These are phyloP conservation scores for Hypericum androsaemum DNA, from an alignment of 345 rosid genomes.

Conservation along the genomic window DNA sequence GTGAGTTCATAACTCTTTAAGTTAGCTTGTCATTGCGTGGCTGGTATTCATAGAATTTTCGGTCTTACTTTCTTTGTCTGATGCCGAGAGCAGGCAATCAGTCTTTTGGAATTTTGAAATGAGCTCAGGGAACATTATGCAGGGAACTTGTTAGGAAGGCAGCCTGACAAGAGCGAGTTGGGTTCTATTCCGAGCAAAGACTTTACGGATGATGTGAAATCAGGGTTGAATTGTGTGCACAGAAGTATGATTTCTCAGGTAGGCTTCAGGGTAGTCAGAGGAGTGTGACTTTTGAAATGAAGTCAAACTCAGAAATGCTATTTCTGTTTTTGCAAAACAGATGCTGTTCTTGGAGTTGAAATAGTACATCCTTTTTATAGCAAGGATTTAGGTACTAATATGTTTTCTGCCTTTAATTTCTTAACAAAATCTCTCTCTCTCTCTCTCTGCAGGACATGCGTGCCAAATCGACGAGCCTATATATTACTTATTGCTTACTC, in stretches of 20 bases:
- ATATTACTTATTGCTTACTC: slow-evolving; percentile 35
- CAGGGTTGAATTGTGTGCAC: slow-evolving; percentile 17
- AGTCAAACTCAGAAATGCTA: too few species aligned
- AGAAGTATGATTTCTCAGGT: slow-evolving; percentile 29
- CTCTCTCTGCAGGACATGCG: slow-evolving; percentile 39
- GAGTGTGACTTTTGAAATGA: too few species aligned
- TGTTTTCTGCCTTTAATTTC: too few species aligned
- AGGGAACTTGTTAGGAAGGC: slow-evolving; percentile 35
- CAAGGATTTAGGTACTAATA: too few species aligned
- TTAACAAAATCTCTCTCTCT: neutral
- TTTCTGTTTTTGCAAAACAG: too few species aligned
- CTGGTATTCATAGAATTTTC: too few species aligned
- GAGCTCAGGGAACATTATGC: slow-evolving; percentile 5
- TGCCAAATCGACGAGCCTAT: slow-evolving; percentile 28
- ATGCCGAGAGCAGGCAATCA: too few species aligned
- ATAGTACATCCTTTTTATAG: too few species aligned
- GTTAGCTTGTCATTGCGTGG: too few species aligned
- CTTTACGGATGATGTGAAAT: slow-evolving; percentile 15
- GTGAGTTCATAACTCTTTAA: too few species aligned
- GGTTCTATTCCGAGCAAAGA: slow-evolving; percentile 1
- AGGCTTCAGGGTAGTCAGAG: slow-evolving; percentile 8
- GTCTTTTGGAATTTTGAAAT: neutral
- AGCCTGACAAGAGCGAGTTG: slow-evolving; percentile 20
- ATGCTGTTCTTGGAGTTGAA: too few species aligned
- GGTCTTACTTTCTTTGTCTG: too few species aligned